Evolutionary conservation across 148 eudicot species (phyloP).

Genomic region (Beta vulgaris): DNA sequence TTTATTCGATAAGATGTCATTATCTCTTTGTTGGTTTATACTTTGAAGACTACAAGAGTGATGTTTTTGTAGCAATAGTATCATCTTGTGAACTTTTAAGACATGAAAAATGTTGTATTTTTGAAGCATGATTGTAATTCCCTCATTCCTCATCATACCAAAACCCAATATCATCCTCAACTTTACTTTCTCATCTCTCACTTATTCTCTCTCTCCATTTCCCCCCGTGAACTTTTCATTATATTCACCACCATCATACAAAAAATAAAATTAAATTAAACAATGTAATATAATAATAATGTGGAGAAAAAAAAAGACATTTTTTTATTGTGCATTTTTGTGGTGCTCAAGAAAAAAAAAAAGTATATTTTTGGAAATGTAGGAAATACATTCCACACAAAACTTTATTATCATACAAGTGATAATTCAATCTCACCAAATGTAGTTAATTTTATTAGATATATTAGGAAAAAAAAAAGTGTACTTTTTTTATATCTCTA

Average conservation of each 20-base stretch:
- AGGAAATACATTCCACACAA: background rate
- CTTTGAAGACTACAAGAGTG: background rate
- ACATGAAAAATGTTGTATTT: background rate
- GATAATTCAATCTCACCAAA: background rate
- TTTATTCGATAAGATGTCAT: no score
- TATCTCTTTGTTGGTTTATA: no score
- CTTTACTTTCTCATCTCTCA: constrained; percentile 2
- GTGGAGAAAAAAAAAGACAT: no score
- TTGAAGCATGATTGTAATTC: constrained; percentile 2
- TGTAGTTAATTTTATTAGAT: background rate
- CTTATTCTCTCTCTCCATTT: constrained; percentile 11
- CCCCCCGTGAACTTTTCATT: constrained; percentile 26
- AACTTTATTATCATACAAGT: background rate
- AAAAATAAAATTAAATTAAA: background rate
- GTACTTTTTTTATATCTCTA: no score
- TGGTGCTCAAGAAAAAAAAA: background rate
- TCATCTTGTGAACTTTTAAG: background rate
- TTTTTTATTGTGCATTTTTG: no score
- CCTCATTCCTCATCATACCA: background rate
- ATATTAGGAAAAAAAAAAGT: no score
- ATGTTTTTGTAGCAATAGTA: background rate
- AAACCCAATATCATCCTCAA: constrained; percentile 8
- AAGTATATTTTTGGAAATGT: background rate
- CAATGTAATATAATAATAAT: background rate
- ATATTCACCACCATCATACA: background rate